Evolutionary conservation across 768 basidiomycete genomes (phyloP).

Genomic region (Boletus sp.): DNA sequence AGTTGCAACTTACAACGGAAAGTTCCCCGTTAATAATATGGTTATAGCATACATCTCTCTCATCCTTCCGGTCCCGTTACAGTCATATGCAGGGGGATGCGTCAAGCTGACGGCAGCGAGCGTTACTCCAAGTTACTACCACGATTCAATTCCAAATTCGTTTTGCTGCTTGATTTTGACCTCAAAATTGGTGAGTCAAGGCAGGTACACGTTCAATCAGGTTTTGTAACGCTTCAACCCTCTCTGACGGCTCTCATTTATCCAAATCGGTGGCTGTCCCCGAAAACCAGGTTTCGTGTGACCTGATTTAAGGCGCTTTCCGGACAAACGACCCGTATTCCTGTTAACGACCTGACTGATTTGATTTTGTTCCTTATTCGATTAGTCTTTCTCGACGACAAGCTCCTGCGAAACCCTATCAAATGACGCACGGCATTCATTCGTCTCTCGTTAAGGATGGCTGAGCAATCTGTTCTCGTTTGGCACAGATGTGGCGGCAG

Average conservation of each 20-base stretch:
- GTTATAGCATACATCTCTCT: slow-evolving; percentile 29
- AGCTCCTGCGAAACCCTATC: slow-evolving; percentile 35
- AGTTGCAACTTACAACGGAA: slow-evolving; percentile 12
- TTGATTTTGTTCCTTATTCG: slow-evolving; percentile 26
- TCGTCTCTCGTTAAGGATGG: slow-evolving; percentile 25
- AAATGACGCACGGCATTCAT: slow-evolving; percentile 33
- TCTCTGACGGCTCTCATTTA: slow-evolving; percentile 31
- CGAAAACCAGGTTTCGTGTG: slow-evolving; percentile 22
- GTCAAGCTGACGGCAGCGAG: slow-evolving; percentile 27
- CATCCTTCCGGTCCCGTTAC: slow-evolving; percentile 29
- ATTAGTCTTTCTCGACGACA: slow-evolving; percentile 40
- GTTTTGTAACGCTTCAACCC: slow-evolving; percentile 27
- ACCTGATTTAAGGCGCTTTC: slow-evolving; percentile 21
- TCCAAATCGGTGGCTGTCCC: slow-evolving; percentile 26
- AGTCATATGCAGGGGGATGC: slow-evolving; percentile 34
- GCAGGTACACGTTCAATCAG: slow-evolving; percentile 25
- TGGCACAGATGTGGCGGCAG: slow-evolving; percentile 23
- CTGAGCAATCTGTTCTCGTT: slow-evolving; percentile 30
- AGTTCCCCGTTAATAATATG: slow-evolving; percentile 30
- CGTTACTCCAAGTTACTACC: slow-evolving; percentile 11
- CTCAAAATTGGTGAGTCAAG: slow-evolving; percentile 26
- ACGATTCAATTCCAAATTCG: slow-evolving; percentile 21
- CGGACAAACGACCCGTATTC: slow-evolving; percentile 16
- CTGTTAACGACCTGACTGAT: slow-evolving; percentile 12
- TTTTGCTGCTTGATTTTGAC: slow-evolving; percentile 14